Base-by-base conservation (phyloP, 139 green algal species). In the Chlamydomonas sphaeroides region DNA sequence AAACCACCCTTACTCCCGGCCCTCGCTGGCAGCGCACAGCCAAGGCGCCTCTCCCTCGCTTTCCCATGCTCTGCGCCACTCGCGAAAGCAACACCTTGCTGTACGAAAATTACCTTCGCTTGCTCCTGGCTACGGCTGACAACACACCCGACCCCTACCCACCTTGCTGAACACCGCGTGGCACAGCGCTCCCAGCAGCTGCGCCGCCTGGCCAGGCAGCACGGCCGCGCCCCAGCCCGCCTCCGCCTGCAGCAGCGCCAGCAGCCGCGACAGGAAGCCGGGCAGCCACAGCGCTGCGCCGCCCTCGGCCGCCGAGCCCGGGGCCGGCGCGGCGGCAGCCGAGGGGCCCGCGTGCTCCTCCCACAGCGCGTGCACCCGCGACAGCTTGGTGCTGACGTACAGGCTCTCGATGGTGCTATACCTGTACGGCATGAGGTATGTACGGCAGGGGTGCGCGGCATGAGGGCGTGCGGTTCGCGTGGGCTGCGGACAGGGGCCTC, bases 331-430 rank as follows among this genome's bases (percentile, higher is more conserved):
- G 0, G 42, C 36, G 39, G 49, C 68, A 18, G 83, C 56, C 25
- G 69, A 61, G 1, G 38, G 10, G 0, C n/a, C 48, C 23, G 41
- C 67, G 11, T 68, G 57, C 53, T 90, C 84, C 33, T 91, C 89
- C 89, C 89, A 92, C 35, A 87, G 26, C 18, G 53, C 72, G 10
- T 83, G 49, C n/a, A 96, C 84, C 25, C n/a, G 56, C 25, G 56
- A 53, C 71, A 92, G 66, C 8, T 93, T 85, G 21, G 89, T 85
- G 35, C 85, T 56, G 30, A 86, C 80, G 88, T 97, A 98, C 39
- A 93, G 80, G 42, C 73, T 65, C 78, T 94, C 91, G 10, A 97
- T 74, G n/a, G 81, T 87, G 62, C 36, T 35, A 48, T 85, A 88
- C 61, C 74, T 83, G 30, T 74, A 53, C 25, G 33, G 23, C n/a